Base-by-base conservation (phyloP, 2,329 filamentous ascomycete species). In the Mycosphaerella arachidis region DNA sequence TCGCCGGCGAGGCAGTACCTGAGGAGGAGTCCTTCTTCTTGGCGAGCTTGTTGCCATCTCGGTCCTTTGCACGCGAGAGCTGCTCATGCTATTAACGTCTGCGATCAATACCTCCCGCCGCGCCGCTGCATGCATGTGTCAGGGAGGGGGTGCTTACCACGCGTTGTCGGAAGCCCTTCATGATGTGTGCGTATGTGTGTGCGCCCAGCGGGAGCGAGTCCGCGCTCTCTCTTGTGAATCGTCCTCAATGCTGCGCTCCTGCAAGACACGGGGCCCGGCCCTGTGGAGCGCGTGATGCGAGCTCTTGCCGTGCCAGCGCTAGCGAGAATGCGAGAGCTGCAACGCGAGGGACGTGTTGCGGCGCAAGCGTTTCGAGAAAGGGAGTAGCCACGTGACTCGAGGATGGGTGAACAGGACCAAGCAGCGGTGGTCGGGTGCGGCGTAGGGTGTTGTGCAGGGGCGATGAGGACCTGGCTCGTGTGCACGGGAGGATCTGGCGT, bases 131-230 rank as follows among this genome's bases (percentile, higher is more conserved):
- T 29, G 65, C 65, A 63, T 56, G 61, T 62, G 63, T 64, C 60
- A 67, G 66, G 67, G 40, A 18, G 8, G 43, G 58, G 48, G 56
- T 60, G 86, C 90, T 84, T 86, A 96, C 92, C 83, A 97, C 92
- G 89, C 90, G 91, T 83, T 96, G 91, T 80, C 92, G 90, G 79
- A 97, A 96, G 77, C 91, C 90, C 82, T 96, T 97, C 93, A 97
- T 97, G 79, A 63, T 72, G 66, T 56, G 37, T 46, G 18, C 20
- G 35, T 43, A 16, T 45, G 6, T 30, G 57, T 54, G 62, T 57
- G 53, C 59, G 64, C 56, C 58, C 61, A 58, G 54, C 54, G 58
- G 48, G 57, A 60, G 48, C 61, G 48, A 59, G 54, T 52, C 50
- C 24, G 50, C 50, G 50, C 24, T 52, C 10, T 52, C 30, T 12